Evolutionary conservation across 2,329 filamentous ascomycete species (phyloP).

Genomic region (Ophiostoma novo-ulmi): DNA sequence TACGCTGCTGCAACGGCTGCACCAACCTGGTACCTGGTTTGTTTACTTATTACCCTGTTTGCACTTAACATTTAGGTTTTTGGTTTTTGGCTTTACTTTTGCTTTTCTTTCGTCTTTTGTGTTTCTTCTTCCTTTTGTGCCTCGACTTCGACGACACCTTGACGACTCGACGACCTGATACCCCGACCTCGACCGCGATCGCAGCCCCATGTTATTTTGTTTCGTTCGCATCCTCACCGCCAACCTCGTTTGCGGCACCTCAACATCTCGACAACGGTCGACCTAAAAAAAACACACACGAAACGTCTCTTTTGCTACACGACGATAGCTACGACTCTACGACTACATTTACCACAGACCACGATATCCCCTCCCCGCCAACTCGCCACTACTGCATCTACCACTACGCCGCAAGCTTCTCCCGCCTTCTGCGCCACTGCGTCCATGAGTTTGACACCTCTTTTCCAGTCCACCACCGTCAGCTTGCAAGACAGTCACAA

Average conservation of each 20-base stretch:
- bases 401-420: background rate
- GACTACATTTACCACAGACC: constrained; percentile 19
- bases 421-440: constrained; percentile 31
- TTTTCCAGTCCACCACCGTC: constrained; percentile 39
- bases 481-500: constrained; percentile 45
- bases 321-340: constrained; percentile 9
- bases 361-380: constrained; percentile 20
- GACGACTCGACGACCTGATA: constrained; percentile 11
- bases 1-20: background rate
- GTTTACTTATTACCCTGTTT: background rate
- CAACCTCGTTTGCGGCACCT: constrained; percentile 10
- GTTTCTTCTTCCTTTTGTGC: background rate
- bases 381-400: background rate
- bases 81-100: background rate
- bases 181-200: background rate
- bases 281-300: background rate
- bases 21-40: background rate
- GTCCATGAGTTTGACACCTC: constrained; percentile 50
- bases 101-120: background rate
- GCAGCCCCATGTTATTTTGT: background rate
- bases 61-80: background rate
- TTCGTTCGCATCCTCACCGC: background rate
- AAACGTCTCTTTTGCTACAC: background rate
- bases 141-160: constrained; percentile 14
- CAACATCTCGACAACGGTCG: background rate